Evolutionary conservation across 2,329 filamentous ascomycete species (phyloP).

Genomic region (Neopestalotiopsis sp.): DNA sequence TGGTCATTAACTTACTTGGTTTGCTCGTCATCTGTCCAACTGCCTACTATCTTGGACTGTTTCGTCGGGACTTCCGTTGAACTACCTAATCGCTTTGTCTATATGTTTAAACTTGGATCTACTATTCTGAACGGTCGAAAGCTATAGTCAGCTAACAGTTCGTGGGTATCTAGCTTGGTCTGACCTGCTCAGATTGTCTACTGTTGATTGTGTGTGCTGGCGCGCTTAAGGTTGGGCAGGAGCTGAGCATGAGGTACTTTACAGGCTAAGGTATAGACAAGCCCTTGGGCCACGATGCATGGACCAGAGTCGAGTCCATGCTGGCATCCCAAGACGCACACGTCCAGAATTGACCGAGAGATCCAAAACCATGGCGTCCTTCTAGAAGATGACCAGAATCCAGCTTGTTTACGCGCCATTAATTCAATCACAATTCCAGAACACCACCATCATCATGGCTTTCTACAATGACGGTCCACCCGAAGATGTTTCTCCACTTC

Average conservation of each 20-base stretch:
- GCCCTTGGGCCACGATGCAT: constrained; percentile 6
- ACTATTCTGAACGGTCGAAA: background rate
- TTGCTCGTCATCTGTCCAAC: background rate
- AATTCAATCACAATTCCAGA: constrained; percentile 15
- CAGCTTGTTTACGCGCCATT: constrained; percentile 3
- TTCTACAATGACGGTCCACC: constrained; percentile 4
- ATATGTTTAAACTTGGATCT: background rate
- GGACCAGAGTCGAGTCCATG: background rate
- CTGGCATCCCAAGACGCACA: background rate
- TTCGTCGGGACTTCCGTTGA: background rate
- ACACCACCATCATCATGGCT: constrained; percentile 5
- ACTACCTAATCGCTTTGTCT: background rate
- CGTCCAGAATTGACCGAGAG: background rate
- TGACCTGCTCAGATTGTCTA: background rate
- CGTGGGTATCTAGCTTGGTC: background rate
- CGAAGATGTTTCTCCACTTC: constrained; percentile 1
- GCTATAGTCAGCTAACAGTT: background rate
- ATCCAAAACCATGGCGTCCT: constrained; percentile 12
- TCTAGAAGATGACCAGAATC: constrained; percentile 11
- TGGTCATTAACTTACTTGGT: background rate
- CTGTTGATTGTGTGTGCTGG: background rate
- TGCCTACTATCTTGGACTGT: background rate
- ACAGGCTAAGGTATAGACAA: background rate
- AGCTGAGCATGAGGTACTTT: background rate
- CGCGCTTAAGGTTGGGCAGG: constrained; percentile 11